Percentiles rank a stretch among this genome's conserved stretches.
phyloP scores from a whole-genome alignment of 805 yeast genomes.

The Scheffersomyces coipomensis region DNA sequence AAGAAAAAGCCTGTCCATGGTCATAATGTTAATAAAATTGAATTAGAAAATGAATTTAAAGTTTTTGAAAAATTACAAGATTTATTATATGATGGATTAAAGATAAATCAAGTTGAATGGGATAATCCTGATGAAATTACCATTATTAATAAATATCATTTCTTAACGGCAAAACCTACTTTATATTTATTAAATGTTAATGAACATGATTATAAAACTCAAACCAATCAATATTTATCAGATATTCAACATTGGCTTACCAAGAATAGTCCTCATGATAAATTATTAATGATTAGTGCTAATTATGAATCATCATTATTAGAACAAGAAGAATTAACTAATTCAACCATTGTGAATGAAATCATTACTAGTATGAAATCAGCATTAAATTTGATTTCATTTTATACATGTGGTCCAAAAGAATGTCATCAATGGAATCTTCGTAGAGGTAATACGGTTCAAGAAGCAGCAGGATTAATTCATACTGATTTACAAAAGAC shows the following conservation, averaged over 20 bases:
- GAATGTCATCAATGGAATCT: constrained; percentile 92
- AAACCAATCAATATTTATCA: constrained; percentile 49
- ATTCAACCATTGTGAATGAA: constrained; percentile 55
- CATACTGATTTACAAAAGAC: constrained; percentile 84
- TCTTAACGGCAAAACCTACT: constrained; percentile 88
- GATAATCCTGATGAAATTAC: constrained; percentile 57
- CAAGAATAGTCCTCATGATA: constrained; percentile 60
- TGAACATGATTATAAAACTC: constrained; percentile 60
- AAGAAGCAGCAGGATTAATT: constrained; percentile 87
- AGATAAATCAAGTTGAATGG: constrained; percentile 64
- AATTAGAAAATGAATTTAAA: constrained; percentile 24
- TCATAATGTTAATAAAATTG: constrained; percentile 20
- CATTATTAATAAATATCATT: constrained; percentile 65
- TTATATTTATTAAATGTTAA: constrained; percentile 73
- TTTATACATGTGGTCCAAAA: constrained; percentile 81
- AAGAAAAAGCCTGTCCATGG: constrained; percentile 31
- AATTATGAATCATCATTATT: constrained; percentile 43
- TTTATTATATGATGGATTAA: constrained; percentile 47
- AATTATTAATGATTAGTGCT: constrained; percentile 42
- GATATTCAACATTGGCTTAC: constrained; percentile 65
- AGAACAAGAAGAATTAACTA: constrained; percentile 16
- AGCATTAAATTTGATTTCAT: constrained; percentile 70
- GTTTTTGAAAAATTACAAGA: constrained; percentile 32
- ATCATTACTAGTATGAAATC: constrained; percentile 66
- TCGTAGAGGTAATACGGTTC: constrained; percentile 71